These are phyloP conservation scores for Yamadazyma trypodendri DNA, from an alignment of 1,139 yeast genomes.

Conservation along the genomic window DNA sequence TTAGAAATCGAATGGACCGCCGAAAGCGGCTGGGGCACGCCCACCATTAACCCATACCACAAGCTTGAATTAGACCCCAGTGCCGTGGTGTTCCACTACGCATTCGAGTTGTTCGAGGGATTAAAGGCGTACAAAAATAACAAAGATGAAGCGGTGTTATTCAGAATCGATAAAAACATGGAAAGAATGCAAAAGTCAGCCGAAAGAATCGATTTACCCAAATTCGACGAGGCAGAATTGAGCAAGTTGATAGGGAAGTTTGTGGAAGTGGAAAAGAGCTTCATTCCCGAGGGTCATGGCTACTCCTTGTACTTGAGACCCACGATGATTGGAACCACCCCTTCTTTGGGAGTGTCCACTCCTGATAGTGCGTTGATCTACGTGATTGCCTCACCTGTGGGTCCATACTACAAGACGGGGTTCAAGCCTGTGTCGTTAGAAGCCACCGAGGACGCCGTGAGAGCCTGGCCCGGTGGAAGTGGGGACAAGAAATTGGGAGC, in stretches of 20 bases:
- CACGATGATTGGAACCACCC: slow-evolving; percentile 88
- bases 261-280: slow-evolving; percentile 66
- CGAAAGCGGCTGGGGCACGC: slow-evolving; percentile 79
- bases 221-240: slow-evolving; percentile 75
- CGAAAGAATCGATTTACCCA: slow-evolving; percentile 81
- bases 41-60: slow-evolving; percentile 84
- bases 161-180: slow-evolving; percentile 92
- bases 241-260: slow-evolving; percentile 72
- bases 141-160: slow-evolving; percentile 70
- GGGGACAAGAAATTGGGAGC: slow-evolving; percentile 97
- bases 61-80: slow-evolving; percentile 79
- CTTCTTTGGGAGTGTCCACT: slow-evolving; percentile 76
- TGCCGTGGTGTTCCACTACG: slow-evolving; percentile 86
- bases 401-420: slow-evolving; percentile 87
- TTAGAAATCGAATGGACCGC: slow-evolving; percentile 81
- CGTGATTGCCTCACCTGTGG: slow-evolving; percentile 93
- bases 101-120: slow-evolving; percentile 95
- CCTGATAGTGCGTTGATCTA: slow-evolving; percentile 80
- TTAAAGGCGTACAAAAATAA: slow-evolving; percentile 85
- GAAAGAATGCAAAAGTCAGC: slow-evolving; percentile 86
- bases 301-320: slow-evolving; percentile 93
- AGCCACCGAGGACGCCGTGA: slow-evolving; percentile 91
- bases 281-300: slow-evolving; percentile 83
- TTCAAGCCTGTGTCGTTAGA: slow-evolving; percentile 92
- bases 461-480: slow-evolving; percentile 99